These are phyloP conservation scores for Hypsizygus ulmarius DNA, from an alignment of 1,284 basidiomycete species.

Conservation along the genomic window DNA sequence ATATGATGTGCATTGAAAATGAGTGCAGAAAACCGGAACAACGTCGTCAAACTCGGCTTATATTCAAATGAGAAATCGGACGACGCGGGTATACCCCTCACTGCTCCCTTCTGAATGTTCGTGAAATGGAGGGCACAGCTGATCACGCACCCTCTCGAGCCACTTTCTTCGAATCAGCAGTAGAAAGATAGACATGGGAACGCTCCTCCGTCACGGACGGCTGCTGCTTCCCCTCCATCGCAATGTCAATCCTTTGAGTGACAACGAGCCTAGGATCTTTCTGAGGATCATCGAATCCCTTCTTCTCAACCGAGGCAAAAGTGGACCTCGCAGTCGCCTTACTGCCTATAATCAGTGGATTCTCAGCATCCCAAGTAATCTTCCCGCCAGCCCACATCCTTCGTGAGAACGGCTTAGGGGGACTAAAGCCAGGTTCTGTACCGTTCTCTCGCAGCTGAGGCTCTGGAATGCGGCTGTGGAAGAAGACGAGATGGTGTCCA, in stretches of 20 bases:
- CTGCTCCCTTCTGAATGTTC: slow-evolving; percentile 27
- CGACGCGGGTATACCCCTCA: slow-evolving; percentile 46
- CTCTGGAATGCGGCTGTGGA: slow-evolving; percentile 66
- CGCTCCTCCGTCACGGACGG: slow-evolving; percentile 65
- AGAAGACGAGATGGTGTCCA: slow-evolving; percentile 75
- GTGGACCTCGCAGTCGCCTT: slow-evolving; percentile 48
- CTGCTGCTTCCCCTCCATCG: slow-evolving; percentile 36
- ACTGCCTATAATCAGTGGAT: slow-evolving; percentile 54
- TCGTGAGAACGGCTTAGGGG: slow-evolving; percentile 71
- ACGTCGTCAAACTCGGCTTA: slow-evolving; percentile 64
- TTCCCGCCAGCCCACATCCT: slow-evolving; percentile 85
- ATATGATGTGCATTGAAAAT: slow-evolving; percentile 79
- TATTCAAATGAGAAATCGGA: slow-evolving; percentile 62
- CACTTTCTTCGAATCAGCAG: slow-evolving; percentile 21
- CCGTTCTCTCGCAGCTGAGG: slow-evolving; percentile 61
- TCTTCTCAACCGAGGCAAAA: slow-evolving; percentile 61
- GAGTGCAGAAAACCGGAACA: slow-evolving; percentile 83
- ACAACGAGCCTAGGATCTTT: slow-evolving; percentile 74
- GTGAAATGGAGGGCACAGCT: too few relatives aligned
- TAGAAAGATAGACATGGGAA: slow-evolving; percentile 70
- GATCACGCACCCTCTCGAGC: slow-evolving; percentile 42
- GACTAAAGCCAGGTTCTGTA: slow-evolving; percentile 68
- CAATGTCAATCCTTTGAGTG: slow-evolving; percentile 58
- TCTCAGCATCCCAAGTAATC: slow-evolving; percentile 58
- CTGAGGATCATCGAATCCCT: slow-evolving; percentile 49